These are phyloP conservation scores for Thermothielavioides terrestris DNA, from an alignment of 495 filamentous ascomycete genomes.

Conservation along the genomic window DNA sequence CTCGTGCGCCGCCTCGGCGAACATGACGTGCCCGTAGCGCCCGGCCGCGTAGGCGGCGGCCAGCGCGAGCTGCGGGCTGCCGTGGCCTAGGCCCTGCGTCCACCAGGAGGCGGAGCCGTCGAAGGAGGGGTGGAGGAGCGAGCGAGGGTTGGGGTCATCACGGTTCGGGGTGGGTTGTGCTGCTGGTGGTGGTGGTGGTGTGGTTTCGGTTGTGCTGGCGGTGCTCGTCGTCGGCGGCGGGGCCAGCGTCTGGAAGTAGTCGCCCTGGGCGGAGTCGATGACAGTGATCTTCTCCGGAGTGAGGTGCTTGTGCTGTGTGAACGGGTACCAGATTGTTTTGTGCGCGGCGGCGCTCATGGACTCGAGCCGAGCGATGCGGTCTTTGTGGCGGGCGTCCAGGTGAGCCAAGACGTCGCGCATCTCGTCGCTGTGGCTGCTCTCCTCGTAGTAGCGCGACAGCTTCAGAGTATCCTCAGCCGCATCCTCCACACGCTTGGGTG, in stretches of 20 bases:
- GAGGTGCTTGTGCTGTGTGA: constrained; percentile 65
- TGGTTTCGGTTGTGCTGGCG: not conserved
- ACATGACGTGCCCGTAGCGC: constrained; percentile 82
- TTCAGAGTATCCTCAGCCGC: constrained; percentile 9
- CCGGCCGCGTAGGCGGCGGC: constrained; percentile 70
- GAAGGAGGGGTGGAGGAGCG: constrained; percentile 52
- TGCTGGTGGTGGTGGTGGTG: not conserved
- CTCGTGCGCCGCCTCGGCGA: constrained; percentile 62
- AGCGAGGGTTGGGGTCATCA: not conserved
- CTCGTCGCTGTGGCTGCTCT: not conserved
- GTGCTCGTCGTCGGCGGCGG: not conserved
- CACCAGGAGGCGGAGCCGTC: constrained; percentile 80
- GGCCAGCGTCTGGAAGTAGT: constrained; percentile 57
- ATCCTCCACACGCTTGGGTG: constrained; percentile 28
- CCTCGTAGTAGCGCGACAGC: constrained; percentile 12
- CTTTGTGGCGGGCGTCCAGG: constrained; percentile 40
- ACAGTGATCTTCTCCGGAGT: constrained; percentile 49
- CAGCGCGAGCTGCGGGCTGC: constrained; percentile 55
- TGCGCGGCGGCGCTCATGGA: constrained; percentile 50
- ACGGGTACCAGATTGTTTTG: constrained; percentile 67
- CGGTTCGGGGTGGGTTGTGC: no score
- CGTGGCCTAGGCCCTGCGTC: constrained; percentile 76
- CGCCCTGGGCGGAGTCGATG: constrained; percentile 68
- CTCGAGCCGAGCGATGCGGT: constrained; percentile 47
- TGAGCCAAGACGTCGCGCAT: constrained; percentile 32